Conservation (phyloP, 805 yeast species). For the Lachancea meyersii region DNA sequence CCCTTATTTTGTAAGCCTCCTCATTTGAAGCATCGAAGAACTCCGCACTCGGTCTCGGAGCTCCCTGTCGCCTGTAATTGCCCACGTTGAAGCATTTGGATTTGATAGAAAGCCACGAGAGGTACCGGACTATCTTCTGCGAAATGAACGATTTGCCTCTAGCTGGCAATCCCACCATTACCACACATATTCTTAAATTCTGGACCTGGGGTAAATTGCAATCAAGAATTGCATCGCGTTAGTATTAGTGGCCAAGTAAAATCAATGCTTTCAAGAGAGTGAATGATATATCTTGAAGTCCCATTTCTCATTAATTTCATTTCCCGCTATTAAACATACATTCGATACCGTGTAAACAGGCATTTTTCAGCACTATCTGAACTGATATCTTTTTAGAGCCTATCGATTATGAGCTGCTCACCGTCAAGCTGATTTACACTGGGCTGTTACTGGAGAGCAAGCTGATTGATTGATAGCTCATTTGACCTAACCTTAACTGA, state of each 20-base stretch:
- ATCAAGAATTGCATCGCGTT: slow-evolving; percentile 2
- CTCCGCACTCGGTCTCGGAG: slow-evolving; percentile 52
- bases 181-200: slow-evolving; percentile 74
- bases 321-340: slow-evolving; percentile 19
- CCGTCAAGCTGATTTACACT: no score
- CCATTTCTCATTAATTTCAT: no score
- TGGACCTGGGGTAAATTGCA: slow-evolving; percentile 38
- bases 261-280: neutral
- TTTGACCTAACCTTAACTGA: neutral
- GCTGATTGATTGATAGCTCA: neutral
- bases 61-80: slow-evolving; percentile 63
- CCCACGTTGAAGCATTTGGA: slow-evolving; percentile 91
- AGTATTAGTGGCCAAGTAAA: neutral
- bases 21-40: slow-evolving; percentile 66
- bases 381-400: neutral
- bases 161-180: slow-evolving; percentile 64
- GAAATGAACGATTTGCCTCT: slow-evolving; percentile 87
- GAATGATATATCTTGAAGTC: no score
- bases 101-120: slow-evolving; percentile 84
- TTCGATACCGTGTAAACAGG: slow-evolving; percentile 37
- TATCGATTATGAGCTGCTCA: no score
- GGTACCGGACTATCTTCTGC: slow-evolving; percentile 85
- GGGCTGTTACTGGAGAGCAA: no score
- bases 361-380: slow-evolving; percentile 16
- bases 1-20: slow-evolving; percentile 57